A percentile compares a stretch with the other conserved stretches of the same genome.
These are phyloP conservation scores for Adansonia gregorii DNA, from an alignment of 441 rosid species.

Conservation along the genomic window DNA sequence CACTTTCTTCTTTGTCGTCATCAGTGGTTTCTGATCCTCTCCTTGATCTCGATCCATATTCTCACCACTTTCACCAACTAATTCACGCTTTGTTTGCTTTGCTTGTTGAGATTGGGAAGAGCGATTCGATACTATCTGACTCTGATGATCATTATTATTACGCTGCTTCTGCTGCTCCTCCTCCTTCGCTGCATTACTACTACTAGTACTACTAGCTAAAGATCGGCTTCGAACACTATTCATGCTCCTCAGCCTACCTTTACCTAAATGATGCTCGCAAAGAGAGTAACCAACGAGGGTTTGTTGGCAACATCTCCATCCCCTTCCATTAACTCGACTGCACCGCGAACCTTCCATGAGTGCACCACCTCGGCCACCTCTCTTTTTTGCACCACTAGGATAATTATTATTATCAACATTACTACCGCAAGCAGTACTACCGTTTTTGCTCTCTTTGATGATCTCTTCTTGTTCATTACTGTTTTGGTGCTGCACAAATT, in stretches of 20 bases:
- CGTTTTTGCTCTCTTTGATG: not conserved
- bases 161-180: not conserved
- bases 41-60: conserved; percentile 19
- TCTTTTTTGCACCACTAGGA: conserved; percentile 34
- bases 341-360: conserved; percentile 88
- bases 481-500: conserved; percentile 16
- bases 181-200: conserved; percentile 30
- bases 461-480: conserved; percentile 21
- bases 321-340: conserved; percentile 92
- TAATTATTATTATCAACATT: not conserved
- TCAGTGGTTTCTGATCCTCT: conserved; percentile 35
- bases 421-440: not conserved
- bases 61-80: conserved; percentile 1
- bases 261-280: conserved; percentile 94
- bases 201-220: conserved; percentile 23
- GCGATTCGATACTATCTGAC: conserved; percentile 13
- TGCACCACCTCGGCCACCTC: conserved; percentile 46
- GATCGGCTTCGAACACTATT: conserved; percentile 47
- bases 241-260: conserved; percentile 83
- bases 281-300: conserved; percentile 91
- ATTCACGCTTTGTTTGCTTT: conserved; percentile 20
- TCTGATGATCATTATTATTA: not conserved
- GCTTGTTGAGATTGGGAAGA: conserved; percentile 15
- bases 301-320: conserved; percentile 94
- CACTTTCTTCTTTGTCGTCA: conserved; percentile 50